phyloP scores from a whole-genome alignment of 768 basidiomycete species.

The Baorangia bicolor region DNA sequence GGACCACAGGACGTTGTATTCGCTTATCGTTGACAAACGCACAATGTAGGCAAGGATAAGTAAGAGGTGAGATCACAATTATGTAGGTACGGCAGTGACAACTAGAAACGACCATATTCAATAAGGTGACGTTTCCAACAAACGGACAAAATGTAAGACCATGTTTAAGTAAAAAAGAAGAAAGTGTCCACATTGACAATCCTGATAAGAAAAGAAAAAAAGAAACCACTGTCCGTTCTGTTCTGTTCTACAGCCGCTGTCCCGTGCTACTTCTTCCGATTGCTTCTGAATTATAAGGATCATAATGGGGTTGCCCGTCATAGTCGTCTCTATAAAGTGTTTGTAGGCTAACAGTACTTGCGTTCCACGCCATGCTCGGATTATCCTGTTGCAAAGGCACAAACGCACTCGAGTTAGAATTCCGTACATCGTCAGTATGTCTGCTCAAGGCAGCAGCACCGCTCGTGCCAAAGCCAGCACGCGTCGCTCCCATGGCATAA shows the following conservation, averaged over 20 bases:
- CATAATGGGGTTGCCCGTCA: constrained; percentile 19
- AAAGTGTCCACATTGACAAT: constrained; percentile 10
- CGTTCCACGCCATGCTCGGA: constrained; percentile 56
- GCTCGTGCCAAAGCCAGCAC: constrained; percentile 28
- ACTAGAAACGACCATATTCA: constrained; percentile 7
- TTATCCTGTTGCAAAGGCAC: constrained; percentile 69
- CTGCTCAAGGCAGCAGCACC: constrained; percentile 20
- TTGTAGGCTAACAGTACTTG: constrained; percentile 48
- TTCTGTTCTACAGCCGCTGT: constrained; percentile 23
- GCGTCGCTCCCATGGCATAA: constrained; percentile 40
- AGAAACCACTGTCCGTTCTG: background rate
- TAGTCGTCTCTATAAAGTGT: constrained; percentile 38
- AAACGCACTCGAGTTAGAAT: constrained; percentile 69
- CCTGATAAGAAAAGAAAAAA: background rate
- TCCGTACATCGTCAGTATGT: constrained; percentile 31
- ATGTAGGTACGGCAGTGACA: background rate
- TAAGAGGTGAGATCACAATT: constrained; percentile 4
- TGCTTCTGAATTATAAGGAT: constrained; percentile 27
- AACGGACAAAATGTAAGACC: background rate
- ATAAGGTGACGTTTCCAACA: constrained; percentile 4
- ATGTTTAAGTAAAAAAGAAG: background rate
- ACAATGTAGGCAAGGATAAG: background rate
- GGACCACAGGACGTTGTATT: too few species aligned
- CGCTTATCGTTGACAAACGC: background rate
- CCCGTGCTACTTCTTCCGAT: constrained; percentile 28